Evolutionary conservation across 2,329 filamentous ascomycete genomes (phyloP), one percentile per base, ranked within the genome.

Genomic region (Malbranchea zuffiana): DNA sequence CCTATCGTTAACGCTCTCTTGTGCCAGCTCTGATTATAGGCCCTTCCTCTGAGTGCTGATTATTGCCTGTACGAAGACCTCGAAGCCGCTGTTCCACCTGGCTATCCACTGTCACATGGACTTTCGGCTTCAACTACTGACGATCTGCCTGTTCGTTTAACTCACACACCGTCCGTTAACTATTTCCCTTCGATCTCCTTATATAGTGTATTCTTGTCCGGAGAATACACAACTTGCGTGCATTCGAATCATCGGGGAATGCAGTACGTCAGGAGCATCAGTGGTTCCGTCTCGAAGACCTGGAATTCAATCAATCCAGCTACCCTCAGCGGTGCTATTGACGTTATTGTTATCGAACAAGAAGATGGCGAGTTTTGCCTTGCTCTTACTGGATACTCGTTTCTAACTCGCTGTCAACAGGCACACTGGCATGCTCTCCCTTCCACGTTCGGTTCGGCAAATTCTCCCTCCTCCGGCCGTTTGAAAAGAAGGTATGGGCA

Each of bases 271-370:
- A 77, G 90, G 50, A 93, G 87, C 55, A 75, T 96, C 52, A 90
- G 85, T 62, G 87, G 87, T 59, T 92, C 86, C 35, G 88, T 98
- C 52, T 93, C 87, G 51, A 95, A 90, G 66, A 88, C 90, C 61
- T 98, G 90, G 90, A 98, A 98, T 64, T 95, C 87, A 17, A 93
- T 98, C 71, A 98, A 98, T 62, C 90, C 90, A 34, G 86, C 90
- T 29, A 98, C 90, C 8, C 75, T 98, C 40, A 94, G 85, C 65
- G 90, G 90, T 55, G 90, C 90, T 55, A 96, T 98, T 65, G 90
- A 98, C 71, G 88, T 96, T 50, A 94, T 98, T 49, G 88, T 98
- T 38, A 86, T 98, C 41, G 86, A 98, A 62, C 86, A 92, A 50
- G 84, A 88, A 56, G 90, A 98, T 71, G 90, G 84, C 66, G 70